Evolutionary conservation across 1,139 yeast species (phyloP).

Genomic region (Yamadazyma taylorii): DNA sequence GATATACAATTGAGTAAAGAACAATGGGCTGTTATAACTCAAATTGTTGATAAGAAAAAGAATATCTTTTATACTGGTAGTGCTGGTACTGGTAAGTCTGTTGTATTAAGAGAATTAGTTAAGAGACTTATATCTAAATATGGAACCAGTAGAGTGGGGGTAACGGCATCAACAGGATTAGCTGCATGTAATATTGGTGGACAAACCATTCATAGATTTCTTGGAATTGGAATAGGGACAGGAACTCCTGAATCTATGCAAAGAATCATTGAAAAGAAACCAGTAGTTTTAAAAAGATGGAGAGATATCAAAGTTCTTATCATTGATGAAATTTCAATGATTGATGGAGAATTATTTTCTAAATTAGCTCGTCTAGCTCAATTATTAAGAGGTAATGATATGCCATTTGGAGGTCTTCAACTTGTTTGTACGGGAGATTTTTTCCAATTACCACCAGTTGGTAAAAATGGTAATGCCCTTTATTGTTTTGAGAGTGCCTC

Average conservation of each 20-base stretch:
- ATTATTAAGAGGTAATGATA: constrained; percentile 38
- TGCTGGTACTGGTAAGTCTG: constrained; percentile 88
- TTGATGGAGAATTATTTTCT: constrained; percentile 65
- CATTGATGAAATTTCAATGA: constrained; percentile 84
- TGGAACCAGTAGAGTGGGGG: constrained; percentile 58
- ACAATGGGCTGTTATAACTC: constrained; percentile 65
- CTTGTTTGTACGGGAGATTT: constrained; percentile 79
- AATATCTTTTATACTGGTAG: constrained; percentile 76
- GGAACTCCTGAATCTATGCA: constrained; percentile 47
- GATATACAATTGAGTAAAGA: constrained; percentile 45
- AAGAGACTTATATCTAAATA: constrained; percentile 32
- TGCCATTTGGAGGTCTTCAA: constrained; percentile 83
- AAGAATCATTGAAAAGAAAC: constrained; percentile 46
- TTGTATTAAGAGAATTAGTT: constrained; percentile 63
- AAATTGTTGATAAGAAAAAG: constrained; percentile 54
- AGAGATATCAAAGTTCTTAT: constrained; percentile 58
- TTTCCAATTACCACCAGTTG: constrained; percentile 83
- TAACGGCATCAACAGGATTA: constrained; percentile 89
- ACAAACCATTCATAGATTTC: constrained; percentile 71
- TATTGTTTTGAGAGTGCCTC: constrained; percentile 60
- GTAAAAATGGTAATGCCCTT: constrained; percentile 33
- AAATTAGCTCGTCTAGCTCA: constrained; percentile 66
- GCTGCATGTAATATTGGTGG: constrained; percentile 92
- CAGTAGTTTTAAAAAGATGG: constrained; percentile 55
- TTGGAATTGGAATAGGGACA: constrained; percentile 75